Evolutionary conservation across 2,329 filamentous ascomycete species (phyloP).

Genomic region (Colletotrichum filicis): DNA sequence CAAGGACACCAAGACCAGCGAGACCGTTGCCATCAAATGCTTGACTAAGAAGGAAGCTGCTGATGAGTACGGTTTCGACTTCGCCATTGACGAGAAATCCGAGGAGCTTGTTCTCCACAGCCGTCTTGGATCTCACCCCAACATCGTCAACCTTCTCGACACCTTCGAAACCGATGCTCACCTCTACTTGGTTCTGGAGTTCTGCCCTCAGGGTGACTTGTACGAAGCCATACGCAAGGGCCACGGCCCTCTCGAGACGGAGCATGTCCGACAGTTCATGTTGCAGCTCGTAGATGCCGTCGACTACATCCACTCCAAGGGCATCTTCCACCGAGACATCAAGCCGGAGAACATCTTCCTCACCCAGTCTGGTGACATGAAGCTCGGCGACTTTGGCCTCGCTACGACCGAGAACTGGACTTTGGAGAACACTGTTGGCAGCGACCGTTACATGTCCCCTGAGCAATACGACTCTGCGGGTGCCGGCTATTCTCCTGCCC

Average conservation of each 20-base stretch:
- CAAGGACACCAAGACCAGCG: slow-evolving; percentile 78
- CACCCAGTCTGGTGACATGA: slow-evolving; percentile 86
- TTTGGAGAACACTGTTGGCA: slow-evolving; percentile 92
- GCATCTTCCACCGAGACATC: slow-evolving; percentile 96
- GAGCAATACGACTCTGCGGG: slow-evolving; percentile 95
- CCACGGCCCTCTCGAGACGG: slow-evolving; percentile 90
- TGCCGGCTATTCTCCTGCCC: slow-evolving; percentile 89
- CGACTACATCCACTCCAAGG: slow-evolving; percentile 88
- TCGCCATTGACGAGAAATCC: slow-evolving; percentile 83
- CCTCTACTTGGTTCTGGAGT: slow-evolving; percentile 92
- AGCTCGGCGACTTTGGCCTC: slow-evolving; percentile 95
- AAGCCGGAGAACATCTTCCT: slow-evolving; percentile 99
- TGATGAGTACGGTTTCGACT: slow-evolving; percentile 68
- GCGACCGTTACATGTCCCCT: slow-evolving; percentile 98
- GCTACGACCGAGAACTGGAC: slow-evolving; percentile 92
- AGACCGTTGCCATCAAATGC: slow-evolving; percentile 95
- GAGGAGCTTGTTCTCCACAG: slow-evolving; percentile 85
- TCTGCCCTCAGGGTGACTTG: slow-evolving; percentile 92
- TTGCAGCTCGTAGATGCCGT: slow-evolving; percentile 91
- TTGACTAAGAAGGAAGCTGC: slow-evolving; percentile 83
- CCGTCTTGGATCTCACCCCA: slow-evolving; percentile 81
- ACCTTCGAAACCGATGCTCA: slow-evolving; percentile 94
- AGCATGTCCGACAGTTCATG: slow-evolving; percentile 98
- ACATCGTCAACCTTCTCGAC: slow-evolving; percentile 92
- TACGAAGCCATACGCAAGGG: slow-evolving; percentile 96